Percentiles rank a stretch among this genome's conserved stretches.
Evolutionary conservation across 768 basidiomycete genomes (phyloP).

Genomic region (Tulasnella sp.): DNA sequence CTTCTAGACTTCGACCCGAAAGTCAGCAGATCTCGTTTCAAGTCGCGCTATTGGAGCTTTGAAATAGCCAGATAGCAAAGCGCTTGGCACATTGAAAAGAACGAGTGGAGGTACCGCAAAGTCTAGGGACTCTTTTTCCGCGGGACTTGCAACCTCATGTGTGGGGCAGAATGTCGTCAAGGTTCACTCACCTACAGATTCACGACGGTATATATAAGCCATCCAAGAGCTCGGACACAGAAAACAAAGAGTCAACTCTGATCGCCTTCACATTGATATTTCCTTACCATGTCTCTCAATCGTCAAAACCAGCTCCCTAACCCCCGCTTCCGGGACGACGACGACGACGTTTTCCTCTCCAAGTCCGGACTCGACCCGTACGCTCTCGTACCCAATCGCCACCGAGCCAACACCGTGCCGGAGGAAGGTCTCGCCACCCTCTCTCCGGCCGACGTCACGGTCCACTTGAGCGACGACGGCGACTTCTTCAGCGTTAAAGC

Average conservation of each 20-base stretch:
- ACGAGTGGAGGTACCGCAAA: no score
- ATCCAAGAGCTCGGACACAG: no score
- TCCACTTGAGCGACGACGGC: slow-evolving; percentile 4
- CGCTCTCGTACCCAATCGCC: neutral
- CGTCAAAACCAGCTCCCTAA: neutral
- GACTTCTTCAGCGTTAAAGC: slow-evolving; percentile 8
- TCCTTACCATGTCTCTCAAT: neutral
- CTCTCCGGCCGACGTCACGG: neutral
- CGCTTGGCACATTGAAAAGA: no score
- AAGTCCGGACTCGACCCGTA: neutral
- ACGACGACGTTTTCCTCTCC: neutral
- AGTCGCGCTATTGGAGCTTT: no score
- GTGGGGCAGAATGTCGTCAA: neutral
- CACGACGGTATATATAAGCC: no score
- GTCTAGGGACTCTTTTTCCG: no score
- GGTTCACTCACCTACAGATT: no score
- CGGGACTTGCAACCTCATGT: neutral
- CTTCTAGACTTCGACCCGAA: no score
- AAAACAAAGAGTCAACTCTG: neutral
- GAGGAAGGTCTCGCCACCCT: neutral
- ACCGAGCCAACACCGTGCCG: neutral
- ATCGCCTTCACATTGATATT: neutral
- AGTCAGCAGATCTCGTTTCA: no score
- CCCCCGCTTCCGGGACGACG: slow-evolving; percentile 9
- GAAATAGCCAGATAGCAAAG: no score